A percentile compares a stretch with the other conserved stretches of the same genome.
Evolutionary conservation across 2,329 filamentous ascomycete species (phyloP).

Genomic region (Alternaria sp.): DNA sequence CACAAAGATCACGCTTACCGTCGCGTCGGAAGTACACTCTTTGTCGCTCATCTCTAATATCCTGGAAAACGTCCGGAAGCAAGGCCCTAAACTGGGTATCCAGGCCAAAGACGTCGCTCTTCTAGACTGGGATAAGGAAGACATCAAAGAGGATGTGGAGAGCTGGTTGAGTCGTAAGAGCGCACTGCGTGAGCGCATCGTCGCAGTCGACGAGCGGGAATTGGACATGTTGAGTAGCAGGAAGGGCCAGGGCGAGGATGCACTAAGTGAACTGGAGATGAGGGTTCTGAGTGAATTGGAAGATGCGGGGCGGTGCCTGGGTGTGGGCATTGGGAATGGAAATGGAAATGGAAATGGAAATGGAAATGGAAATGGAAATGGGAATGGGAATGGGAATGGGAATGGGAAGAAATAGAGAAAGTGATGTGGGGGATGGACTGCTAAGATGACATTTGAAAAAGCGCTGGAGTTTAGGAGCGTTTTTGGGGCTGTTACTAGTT

Average conservation of each 20-base stretch:
- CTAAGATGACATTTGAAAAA: slow-evolving; percentile 10
- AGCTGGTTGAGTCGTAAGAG: slow-evolving; percentile 77
- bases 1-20: slow-evolving; percentile 73
- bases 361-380: slow-evolving; percentile 12
- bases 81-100: slow-evolving; percentile 56
- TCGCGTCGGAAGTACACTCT: slow-evolving; percentile 79
- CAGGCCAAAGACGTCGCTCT: slow-evolving; percentile 70
- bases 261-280: slow-evolving; percentile 71
- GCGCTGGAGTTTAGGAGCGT: slow-evolving; percentile 17
- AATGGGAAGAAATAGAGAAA: slow-evolving; percentile 7
- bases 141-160: slow-evolving; percentile 82
- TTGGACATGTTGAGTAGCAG: slow-evolving; percentile 62
- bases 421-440: neutral
- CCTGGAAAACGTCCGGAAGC: slow-evolving; percentile 69
- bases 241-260: slow-evolving; percentile 40
- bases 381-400: slow-evolving; percentile 16
- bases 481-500: neutral
- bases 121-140: slow-evolving; percentile 76
- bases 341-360: slow-evolving; percentile 18
- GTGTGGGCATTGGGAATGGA: slow-evolving; percentile 28
- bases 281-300: slow-evolving; percentile 67
- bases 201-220: slow-evolving; percentile 77
- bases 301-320: slow-evolving; percentile 51
- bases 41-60: slow-evolving; percentile 79
- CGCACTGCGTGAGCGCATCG: slow-evolving; percentile 74